A percentile compares a stretch with the other conserved stretches of the same genome.
Conservation (phyloP, 371 early-diverging fungal species). For the Mucor piriformis region DNA sequence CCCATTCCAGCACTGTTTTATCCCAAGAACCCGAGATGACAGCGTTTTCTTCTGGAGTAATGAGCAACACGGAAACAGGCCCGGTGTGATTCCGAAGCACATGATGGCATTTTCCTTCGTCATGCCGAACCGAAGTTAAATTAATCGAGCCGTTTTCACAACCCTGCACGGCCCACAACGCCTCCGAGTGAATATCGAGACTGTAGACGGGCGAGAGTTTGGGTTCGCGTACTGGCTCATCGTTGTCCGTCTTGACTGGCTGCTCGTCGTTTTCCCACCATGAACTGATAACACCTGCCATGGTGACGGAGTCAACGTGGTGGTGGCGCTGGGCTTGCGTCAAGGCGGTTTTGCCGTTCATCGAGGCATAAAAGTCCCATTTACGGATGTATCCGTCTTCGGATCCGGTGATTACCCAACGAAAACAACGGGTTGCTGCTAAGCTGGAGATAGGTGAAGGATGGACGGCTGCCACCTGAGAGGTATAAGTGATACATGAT, state of each 20-base stretch:
- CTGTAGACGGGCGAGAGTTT: conserved; percentile 91
- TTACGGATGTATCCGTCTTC: conserved; percentile 93
- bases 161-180: conserved; percentile 82
- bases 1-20: conserved; percentile 83
- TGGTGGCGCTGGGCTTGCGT: conserved; percentile 87
- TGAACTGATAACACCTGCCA: conserved; percentile 83
- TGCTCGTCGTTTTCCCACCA: conserved; percentile 94
- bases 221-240: conserved; percentile 24
- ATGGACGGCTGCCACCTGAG: conserved; percentile 73
- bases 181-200: conserved; percentile 91
- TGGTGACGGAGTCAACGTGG: conserved; percentile 82
- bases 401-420: conserved; percentile 92
- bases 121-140: conserved; percentile 88
- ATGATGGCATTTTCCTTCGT: conserved; percentile 87
- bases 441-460: conserved; percentile 76
- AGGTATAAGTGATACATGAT: background rate
- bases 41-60: conserved; percentile 76
- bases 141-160: conserved; percentile 85
- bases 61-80: conserved; percentile 82
- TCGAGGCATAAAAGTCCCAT: conserved; percentile 88
- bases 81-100: conserved; percentile 79
- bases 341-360: conserved; percentile 81
- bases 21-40: conserved; percentile 96
- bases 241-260: conserved; percentile 24
- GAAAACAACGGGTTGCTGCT: conserved; percentile 80